Evolutionary conservation across 495 filamentous ascomycete genomes (phyloP), one percentile per base, ranked within the genome.

Genomic region (Aspergillus nidulans): DNA sequence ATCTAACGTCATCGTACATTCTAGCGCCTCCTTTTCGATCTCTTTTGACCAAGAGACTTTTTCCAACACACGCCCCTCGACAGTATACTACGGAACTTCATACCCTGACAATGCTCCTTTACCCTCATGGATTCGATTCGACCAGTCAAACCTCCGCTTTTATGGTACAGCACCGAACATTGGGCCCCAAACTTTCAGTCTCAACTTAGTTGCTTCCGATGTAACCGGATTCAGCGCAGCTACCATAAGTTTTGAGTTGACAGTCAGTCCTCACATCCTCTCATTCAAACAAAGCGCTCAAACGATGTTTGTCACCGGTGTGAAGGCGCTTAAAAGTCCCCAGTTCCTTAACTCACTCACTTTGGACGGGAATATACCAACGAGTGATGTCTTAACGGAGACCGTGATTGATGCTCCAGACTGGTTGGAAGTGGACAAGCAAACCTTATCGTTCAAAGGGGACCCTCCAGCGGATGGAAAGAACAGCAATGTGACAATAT

Each of bases 61-160:
- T 53, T 64, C 66, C 21, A 72, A 76, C 48, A 78, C 75, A 0
- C 66, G 68, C 40, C 63, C 66, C 26, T 70, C 72, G 9, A 81
- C 77, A 28, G 70, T 75, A 21, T 96, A 91, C 67, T 94, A 95
- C 63, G 88, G 90, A 20, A 84, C 87, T 10, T 86, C 87, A 34
- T 47, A 39, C n/a, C 72, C 74, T 6, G 84, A 91, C 56, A 89
- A 92, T 61, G 85, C 86, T 6, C 91, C 92, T 26, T 72, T 96
- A 36, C 92, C 92, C 30, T 89, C 91, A 4, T 96, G 91, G 92
- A 80, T 96, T 38, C 73, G 68, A 10, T 96, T 97, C 61, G 83
- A 95, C 62, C 59, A 79, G 1, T 56, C 63, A 2, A 71, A 58
- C 6, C 77, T 96, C 26, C 77, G 78, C 10, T 96, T 96, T 60